phyloP scores from a whole-genome alignment of 2,329 filamentous ascomycete genomes.

The Colletotrichum musae region DNA sequence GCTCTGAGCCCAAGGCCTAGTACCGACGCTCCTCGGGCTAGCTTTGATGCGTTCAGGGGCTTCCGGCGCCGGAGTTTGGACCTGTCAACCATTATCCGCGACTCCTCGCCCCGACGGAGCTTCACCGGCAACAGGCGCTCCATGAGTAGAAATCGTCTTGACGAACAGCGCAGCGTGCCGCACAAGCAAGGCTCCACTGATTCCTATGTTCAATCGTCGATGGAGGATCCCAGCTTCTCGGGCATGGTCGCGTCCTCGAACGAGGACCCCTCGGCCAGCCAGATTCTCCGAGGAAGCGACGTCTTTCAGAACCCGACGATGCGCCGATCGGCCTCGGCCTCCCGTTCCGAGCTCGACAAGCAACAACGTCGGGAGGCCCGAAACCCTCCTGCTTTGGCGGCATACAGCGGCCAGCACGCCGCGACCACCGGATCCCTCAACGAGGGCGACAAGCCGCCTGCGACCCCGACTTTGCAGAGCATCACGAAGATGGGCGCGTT shows the following conservation, averaged over 20 bases:
- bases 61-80: conserved; percentile 68
- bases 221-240: conserved; percentile 81
- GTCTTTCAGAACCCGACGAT: conserved; percentile 88
- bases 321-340: conserved; percentile 60
- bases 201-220: conserved; percentile 80
- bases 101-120: conserved; percentile 69
- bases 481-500: conserved; percentile 77
- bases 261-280: conserved; percentile 89
- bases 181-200: conserved; percentile 77
- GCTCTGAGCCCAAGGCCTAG: conserved; percentile 69
- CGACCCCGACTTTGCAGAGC: conserved; percentile 64
- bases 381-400: conserved; percentile 26
- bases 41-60: conserved; percentile 67
- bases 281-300: conserved; percentile 89
- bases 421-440: conserved; percentile 57
- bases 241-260: conserved; percentile 77
- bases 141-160: conserved; percentile 62
- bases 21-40: conserved; percentile 65
- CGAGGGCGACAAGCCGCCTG: conserved; percentile 44
- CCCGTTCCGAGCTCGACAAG: conserved; percentile 42
- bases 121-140: conserved; percentile 73
- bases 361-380: conserved; percentile 26
- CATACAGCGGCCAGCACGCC: conserved; percentile 48
- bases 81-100: conserved; percentile 58
- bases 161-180: conserved; percentile 61